Evolutionary conservation across 2,329 filamentous ascomycete genomes (phyloP), one percentile per base, ranked within the genome.

Genomic region (Fusarium penzigii): DNA sequence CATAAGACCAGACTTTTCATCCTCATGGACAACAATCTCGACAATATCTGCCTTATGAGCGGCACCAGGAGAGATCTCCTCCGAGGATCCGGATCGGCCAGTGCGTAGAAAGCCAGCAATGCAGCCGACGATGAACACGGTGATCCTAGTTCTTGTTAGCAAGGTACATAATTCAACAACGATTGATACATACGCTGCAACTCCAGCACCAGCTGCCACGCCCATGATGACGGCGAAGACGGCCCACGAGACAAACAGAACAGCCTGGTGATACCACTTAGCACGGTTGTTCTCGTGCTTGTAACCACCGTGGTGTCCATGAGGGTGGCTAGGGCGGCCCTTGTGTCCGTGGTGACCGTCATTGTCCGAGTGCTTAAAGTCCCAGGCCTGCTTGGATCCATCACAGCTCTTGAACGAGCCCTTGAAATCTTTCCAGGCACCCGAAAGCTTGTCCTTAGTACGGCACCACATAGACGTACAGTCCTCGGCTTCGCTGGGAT

Each of bases 141-240:
- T 86, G 43, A 90, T 67, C 39, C 79, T 82, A 49, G 42, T 16
- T 13, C 25, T 42, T 16, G 59, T 75, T 61, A 75, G 72, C 36
- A 49, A 44, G 7, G 14, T 25, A 16, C 1, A 34, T 25, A 32
- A 32, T 13, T 14, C 25, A 5, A 29, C 17, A 13, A n/a, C 9
- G 17, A 39, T 29, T 25, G 42, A 36, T 34, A 76, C 78, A 67
- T 75, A 82, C 78, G 89, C 68, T 70, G 86, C 87, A 57, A 87
- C 84, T 29, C 79, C 78, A 49, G 90, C 79, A 65, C 88, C 88
- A 42, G 86, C 85, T 20, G 84, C 78, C 57, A 90, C 78, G 52
- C 88, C 88, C 57, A 90, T 78, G 47, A 88, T 72, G 48, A 90
- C 77, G 2, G 88, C 88, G 39, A 90, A 75, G 44, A 90, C 68